Evolutionary conservation across 495 filamentous ascomycete species (phyloP).

Genomic region (Daldinia decipiens): DNA sequence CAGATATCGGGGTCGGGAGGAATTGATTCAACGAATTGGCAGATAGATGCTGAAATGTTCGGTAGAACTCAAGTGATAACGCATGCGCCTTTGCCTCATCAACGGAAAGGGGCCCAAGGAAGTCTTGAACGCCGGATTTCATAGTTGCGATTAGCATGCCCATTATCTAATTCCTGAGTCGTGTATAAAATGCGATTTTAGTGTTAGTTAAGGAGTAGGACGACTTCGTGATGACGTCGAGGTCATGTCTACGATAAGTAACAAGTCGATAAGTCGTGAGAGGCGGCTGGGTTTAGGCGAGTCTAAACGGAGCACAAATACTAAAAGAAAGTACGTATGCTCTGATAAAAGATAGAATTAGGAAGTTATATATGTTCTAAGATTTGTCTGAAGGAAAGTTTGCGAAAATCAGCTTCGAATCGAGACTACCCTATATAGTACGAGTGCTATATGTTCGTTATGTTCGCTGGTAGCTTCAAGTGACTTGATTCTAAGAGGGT

Average conservation of each 20-base stretch:
- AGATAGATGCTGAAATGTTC: slow-evolving; percentile 70
- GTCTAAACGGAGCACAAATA: neutral
- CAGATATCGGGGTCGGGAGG: slow-evolving; percentile 80
- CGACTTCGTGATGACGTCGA: slow-evolving; percentile 17
- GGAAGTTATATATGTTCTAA: no score
- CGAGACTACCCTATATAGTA: slow-evolving; percentile 4
- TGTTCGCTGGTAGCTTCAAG: slow-evolving; percentile 10
- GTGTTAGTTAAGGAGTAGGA: slow-evolving; percentile 6
- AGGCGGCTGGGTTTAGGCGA: neutral
- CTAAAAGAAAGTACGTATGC: neutral
- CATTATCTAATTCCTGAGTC: neutral
- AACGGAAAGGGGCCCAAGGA: slow-evolving; percentile 58
- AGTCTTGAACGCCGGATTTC: slow-evolving; percentile 49
- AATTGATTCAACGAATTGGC: slow-evolving; percentile 76
- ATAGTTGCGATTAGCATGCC: slow-evolving; percentile 34
- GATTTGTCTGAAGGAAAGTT: neutral
- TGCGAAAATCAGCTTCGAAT: slow-evolving; percentile 6
- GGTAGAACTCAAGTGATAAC: slow-evolving; percentile 70
- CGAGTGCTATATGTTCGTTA: slow-evolving; percentile 22
- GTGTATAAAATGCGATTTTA: neutral
- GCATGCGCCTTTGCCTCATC: slow-evolving; percentile 61
- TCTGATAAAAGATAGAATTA: neutral
- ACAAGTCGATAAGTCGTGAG: slow-evolving; percentile 11
- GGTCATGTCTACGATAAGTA: slow-evolving; percentile 30
- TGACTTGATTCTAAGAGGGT: slow-evolving; percentile 20